phyloP scores from a whole-genome alignment of 2,329 filamentous ascomycete genomes.

The Blastomyces gilchristii region DNA sequence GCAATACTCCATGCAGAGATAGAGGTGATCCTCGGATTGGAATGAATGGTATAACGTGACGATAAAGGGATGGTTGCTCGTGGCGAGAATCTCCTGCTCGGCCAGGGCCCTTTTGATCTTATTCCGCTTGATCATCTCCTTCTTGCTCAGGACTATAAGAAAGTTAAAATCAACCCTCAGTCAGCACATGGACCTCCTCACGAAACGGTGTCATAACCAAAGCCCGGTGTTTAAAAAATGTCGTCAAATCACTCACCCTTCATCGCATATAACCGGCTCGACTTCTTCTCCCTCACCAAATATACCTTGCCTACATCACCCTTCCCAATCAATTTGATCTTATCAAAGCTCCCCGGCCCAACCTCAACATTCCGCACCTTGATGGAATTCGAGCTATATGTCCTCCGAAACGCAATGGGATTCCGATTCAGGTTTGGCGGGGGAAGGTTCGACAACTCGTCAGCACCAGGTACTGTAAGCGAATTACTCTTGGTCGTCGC shows the following conservation, averaged over 20 bases:
- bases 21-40: conserved; percentile 96
- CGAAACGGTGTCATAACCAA: background rate
- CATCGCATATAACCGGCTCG: conserved; percentile 89
- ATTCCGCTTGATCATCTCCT: conserved; percentile 99
- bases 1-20: conserved; percentile 99
- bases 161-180: conserved; percentile 9
- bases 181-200: background rate
- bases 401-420: conserved; percentile 71
- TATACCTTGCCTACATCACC: conserved; percentile 98
- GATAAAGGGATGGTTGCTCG: conserved; percentile 98
- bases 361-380: conserved; percentile 97
- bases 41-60: conserved; percentile 98
- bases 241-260: conserved; percentile 56
- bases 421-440: conserved; percentile 56
- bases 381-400: conserved; percentile 98
- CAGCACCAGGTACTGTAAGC: conserved; percentile 26
- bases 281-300: conserved; percentile 95
- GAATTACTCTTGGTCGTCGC: conserved; percentile 23
- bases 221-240: background rate
- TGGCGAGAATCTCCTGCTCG: conserved; percentile 95
- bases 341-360: conserved; percentile 90
- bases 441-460: conserved; percentile 27
- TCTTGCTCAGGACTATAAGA: conserved; percentile 81
- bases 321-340: conserved; percentile 98
- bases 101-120: conserved; percentile 98